These are phyloP conservation scores for Suillus luteus DNA, from an alignment of 768 basidiomycete species.

Conservation along the genomic window DNA sequence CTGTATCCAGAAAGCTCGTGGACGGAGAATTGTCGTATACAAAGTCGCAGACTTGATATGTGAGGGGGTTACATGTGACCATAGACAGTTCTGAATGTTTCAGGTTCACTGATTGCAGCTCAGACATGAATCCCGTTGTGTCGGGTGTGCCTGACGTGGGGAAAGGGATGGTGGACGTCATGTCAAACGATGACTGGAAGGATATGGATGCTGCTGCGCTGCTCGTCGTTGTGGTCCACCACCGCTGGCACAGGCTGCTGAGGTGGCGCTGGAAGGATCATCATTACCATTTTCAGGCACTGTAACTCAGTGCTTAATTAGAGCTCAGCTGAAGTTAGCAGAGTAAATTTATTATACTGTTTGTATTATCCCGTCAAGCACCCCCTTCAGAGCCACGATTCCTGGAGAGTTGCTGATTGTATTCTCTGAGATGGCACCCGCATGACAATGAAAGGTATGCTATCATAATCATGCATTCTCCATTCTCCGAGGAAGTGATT, in stretches of 20 bases:
- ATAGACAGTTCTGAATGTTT: slow-evolving; percentile 25
- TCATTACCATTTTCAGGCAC: slow-evolving; percentile 4
- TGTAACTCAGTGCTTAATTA: too few species aligned
- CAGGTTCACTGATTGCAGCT: not conserved
- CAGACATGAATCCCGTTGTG: not conserved
- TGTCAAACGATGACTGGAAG: not conserved
- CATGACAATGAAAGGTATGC: too few species aligned
- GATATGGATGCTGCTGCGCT: not conserved
- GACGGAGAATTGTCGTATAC: slow-evolving; percentile 58
- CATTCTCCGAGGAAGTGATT: too few species aligned
- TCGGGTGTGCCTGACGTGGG: not conserved
- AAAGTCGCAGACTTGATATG: slow-evolving; percentile 68
- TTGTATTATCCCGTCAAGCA: too few species aligned
- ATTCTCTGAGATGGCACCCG: too few species aligned
- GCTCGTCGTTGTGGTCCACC: not conserved
- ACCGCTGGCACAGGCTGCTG: too few species aligned
- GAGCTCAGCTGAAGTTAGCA: too few species aligned
- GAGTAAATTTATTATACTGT: too few species aligned
- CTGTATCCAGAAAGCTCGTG: slow-evolving; percentile 49
- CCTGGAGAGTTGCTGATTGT: too few species aligned
- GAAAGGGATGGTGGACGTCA: slow-evolving; percentile 5
- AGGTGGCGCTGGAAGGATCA: slow-evolving; percentile 5
- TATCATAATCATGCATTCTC: too few species aligned
- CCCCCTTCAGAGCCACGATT: too few species aligned
- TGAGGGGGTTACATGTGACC: slow-evolving; percentile 52